phyloP scores from a whole-genome alignment of 2,329 filamentous ascomycete species.

The Botryotinia globosa region DNA sequence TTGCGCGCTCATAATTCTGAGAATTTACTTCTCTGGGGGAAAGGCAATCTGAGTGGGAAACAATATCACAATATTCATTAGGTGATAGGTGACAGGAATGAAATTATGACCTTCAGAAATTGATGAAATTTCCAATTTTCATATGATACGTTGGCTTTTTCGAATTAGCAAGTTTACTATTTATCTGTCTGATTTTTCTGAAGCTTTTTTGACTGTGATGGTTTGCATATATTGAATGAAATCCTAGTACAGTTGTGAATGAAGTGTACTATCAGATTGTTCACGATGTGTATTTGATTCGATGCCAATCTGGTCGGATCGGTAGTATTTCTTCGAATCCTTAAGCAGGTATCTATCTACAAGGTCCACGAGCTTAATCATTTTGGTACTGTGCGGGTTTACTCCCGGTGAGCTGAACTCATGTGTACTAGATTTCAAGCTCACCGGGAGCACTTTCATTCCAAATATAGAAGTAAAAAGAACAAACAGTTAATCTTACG shows the following conservation, averaged over 20 bases:
- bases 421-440: no score
- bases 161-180: conserved; percentile 3
- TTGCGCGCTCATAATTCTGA: background rate
- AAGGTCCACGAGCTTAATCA: background rate
- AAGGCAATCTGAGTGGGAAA: background rate
- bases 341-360: background rate
- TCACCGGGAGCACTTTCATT: background rate
- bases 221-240: background rate
- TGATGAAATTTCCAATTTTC: background rate
- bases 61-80: background rate
- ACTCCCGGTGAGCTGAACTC: background rate
- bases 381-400: no score
- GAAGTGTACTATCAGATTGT: background rate
- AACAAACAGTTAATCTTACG: background rate
- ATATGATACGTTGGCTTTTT: conserved; percentile 1
- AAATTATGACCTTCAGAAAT: background rate
- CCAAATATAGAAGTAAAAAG: background rate
- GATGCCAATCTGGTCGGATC: background rate
- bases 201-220: background rate
- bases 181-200: background rate
- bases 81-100: conserved; percentile 3
- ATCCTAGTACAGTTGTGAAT: background rate
- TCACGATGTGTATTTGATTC: background rate
- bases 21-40: background rate
- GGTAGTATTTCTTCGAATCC: background rate